Conservation (phyloP, 441 rosid species). For the Manihot esculenta region DNA sequence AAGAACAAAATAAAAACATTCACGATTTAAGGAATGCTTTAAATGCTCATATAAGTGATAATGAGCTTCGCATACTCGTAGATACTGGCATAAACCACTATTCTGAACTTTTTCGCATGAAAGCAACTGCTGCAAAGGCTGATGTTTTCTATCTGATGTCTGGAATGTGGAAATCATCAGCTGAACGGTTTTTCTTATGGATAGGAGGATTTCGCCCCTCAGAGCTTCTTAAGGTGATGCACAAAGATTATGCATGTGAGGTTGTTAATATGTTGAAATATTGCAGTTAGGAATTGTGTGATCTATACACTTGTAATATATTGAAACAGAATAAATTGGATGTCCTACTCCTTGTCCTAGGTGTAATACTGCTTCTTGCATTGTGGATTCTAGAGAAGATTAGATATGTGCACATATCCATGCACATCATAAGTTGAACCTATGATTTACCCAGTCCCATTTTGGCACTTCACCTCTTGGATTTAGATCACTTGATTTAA, state of each 20-base stretch:
- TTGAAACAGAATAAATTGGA: neutral
- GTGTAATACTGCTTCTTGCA: too few species aligned
- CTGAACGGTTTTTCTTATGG: slow-evolving; percentile 94
- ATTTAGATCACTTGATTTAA: neutral
- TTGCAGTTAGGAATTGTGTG: neutral
- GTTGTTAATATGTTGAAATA: neutral
- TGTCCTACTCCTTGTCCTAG: neutral
- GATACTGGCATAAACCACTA: slow-evolving; percentile 64
- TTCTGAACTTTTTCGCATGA: slow-evolving; percentile 70
- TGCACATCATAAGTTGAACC: neutral
- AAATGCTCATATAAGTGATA: slow-evolving; percentile 66
- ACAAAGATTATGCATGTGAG: neutral
- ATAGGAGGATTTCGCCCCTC: slow-evolving; percentile 96
- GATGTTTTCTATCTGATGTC: slow-evolving; percentile 89
- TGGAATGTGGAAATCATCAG: slow-evolving; percentile 90
- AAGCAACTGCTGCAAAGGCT: slow-evolving; percentile 64
- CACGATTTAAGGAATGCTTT: slow-evolving; percentile 75
- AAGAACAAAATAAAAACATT: slow-evolving; percentile 73
- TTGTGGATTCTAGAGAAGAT: neutral
- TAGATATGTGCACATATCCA: neutral
- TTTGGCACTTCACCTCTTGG: neutral
- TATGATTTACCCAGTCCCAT: slow-evolving; percentile 1
- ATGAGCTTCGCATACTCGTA: slow-evolving; percentile 70
- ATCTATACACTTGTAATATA: neutral
- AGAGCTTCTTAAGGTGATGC: slow-evolving; percentile 75